phyloP scores from a whole-genome alignment of 2,329 filamentous ascomycete species.

The Ophiostoma populinum region DNA sequence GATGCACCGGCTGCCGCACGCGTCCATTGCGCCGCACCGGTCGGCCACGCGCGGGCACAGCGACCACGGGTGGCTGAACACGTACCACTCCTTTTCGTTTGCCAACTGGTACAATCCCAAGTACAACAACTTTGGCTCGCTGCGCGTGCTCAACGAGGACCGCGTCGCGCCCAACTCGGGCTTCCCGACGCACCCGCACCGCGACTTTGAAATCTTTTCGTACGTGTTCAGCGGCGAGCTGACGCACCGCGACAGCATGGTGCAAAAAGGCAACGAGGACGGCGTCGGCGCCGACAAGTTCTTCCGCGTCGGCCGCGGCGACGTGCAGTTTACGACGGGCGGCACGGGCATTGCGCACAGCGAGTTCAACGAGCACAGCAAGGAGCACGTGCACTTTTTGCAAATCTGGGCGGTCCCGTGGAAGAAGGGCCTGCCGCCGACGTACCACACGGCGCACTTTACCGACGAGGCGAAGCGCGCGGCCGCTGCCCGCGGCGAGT shows the following conservation, averaged over 20 bases:
- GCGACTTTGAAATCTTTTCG: constrained; percentile 78
- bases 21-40: constrained; percentile 57
- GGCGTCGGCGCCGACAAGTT: constrained; percentile 40
- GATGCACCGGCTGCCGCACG: constrained; percentile 44
- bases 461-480: constrained; percentile 49
- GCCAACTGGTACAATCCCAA: constrained; percentile 51
- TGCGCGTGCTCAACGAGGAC: constrained; percentile 81
- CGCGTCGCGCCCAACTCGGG: constrained; percentile 56
- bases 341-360: constrained; percentile 66
- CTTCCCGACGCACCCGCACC: constrained; percentile 72
- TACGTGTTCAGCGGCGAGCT: constrained; percentile 76
- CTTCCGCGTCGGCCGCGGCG: constrained; percentile 55
- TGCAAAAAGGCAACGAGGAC: constrained; percentile 48
- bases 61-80: constrained; percentile 76
- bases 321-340: constrained; percentile 83
- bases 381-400: constrained; percentile 62
- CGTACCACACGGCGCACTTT: constrained; percentile 62
- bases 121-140: constrained; percentile 53
- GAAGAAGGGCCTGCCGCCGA: constrained; percentile 51
- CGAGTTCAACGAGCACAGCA: constrained; percentile 60
- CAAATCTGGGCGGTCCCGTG: constrained; percentile 82
- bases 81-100: constrained; percentile 76
- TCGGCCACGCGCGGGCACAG: constrained; percentile 57
- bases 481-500: constrained; percentile 28
- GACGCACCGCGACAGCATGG: constrained; percentile 76